These are phyloP conservation scores for Apiospora phragmitis DNA, from an alignment of 2,329 filamentous ascomycete genomes.

Conservation along the genomic window DNA sequence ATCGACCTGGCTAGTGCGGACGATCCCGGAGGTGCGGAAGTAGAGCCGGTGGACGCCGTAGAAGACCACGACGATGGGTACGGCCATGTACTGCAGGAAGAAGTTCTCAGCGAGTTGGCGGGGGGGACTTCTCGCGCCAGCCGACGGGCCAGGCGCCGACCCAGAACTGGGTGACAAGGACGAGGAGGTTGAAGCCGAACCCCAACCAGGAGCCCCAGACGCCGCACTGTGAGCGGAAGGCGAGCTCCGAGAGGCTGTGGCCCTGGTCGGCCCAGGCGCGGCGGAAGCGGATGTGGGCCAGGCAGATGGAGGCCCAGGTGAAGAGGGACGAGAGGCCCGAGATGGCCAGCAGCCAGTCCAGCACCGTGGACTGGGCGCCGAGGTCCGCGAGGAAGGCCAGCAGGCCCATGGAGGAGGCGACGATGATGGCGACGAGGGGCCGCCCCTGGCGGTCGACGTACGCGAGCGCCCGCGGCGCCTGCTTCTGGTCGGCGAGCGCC, in stretches of 20 bases:
- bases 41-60: slow-evolving; percentile 77
- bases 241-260: slow-evolving; percentile 72
- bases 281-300: slow-evolving; percentile 92
- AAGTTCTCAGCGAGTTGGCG: slow-evolving; percentile 60
- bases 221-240: slow-evolving; percentile 79
- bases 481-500: slow-evolving; percentile 83
- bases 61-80: slow-evolving; percentile 66
- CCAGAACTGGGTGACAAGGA: slow-evolving; percentile 87
- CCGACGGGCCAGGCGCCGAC: slow-evolving; percentile 76
- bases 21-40: slow-evolving; percentile 59
- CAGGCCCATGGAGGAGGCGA: slow-evolving; percentile 69
- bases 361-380: slow-evolving; percentile 58
- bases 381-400: slow-evolving; percentile 76
- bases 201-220: slow-evolving; percentile 80
- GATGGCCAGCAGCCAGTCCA: slow-evolving; percentile 78
- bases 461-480: slow-evolving; percentile 73
- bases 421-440: slow-evolving; percentile 69
- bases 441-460: slow-evolving; percentile 85
- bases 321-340: slow-evolving; percentile 74
- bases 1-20: slow-evolving; percentile 77
- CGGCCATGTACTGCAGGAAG: slow-evolving; percentile 72
- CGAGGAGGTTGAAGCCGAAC: slow-evolving; percentile 70
- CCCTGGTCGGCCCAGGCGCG: slow-evolving; percentile 71
- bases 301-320: slow-evolving; percentile 82
- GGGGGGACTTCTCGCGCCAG: slow-evolving; percentile 46